These are phyloP conservation scores for Ophiostoma ips DNA, from an alignment of 2,329 filamentous ascomycete species.

Conservation along the genomic window DNA sequence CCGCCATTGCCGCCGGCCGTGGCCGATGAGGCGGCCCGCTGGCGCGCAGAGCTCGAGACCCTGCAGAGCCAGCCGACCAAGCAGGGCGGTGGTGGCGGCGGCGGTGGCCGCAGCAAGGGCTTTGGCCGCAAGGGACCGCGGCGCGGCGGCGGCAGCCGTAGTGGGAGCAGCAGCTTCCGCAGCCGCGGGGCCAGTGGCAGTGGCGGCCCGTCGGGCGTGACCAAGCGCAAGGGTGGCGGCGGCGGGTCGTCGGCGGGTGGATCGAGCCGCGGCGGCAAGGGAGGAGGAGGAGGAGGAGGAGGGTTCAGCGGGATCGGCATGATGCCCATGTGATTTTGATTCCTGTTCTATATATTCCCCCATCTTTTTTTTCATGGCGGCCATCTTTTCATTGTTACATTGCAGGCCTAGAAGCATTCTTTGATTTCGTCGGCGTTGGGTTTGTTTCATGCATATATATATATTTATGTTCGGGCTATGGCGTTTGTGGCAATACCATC, in stretches of 20 bases:
- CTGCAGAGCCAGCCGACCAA: constrained; percentile 13
- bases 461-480: no score
- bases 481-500: no score
- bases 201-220: constrained; percentile 9
- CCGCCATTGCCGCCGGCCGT: not conserved
- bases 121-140: constrained; percentile 5
- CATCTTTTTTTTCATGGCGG: not conserved
- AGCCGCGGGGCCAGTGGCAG: constrained; percentile 11
- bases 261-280: not conserved
- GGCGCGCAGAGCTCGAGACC: constrained; percentile 19
- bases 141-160: constrained; percentile 10
- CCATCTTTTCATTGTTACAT: not conserved
- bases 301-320: constrained; percentile 12
- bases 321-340: constrained; percentile 14
- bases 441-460: not conserved
- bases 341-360: not conserved
- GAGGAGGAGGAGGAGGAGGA: not conserved
- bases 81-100: constrained; percentile 11
- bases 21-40: constrained; percentile 15
- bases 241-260: not conserved
- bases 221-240: constrained; percentile 3
- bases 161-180: constrained; percentile 5
- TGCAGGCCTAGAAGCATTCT: no score
- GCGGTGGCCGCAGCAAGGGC: constrained; percentile 12
- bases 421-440: not conserved